These are phyloP conservation scores for Epichloe uncinata DNA, from an alignment of 2,329 filamentous ascomycete genomes.

Conservation along the genomic window DNA sequence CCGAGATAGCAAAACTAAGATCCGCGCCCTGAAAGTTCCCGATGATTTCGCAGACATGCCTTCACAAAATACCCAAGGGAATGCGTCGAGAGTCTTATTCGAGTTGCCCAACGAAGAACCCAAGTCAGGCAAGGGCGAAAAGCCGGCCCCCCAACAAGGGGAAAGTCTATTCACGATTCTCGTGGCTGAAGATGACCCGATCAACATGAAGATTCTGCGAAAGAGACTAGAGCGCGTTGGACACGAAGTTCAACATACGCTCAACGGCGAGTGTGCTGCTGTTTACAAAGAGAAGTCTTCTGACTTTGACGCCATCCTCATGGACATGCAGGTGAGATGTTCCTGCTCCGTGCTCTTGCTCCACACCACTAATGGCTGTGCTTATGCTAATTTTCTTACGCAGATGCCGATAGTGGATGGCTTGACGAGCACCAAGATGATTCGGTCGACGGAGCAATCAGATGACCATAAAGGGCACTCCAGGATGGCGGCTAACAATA, in stretches of 20 bases:
- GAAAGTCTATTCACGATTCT: slow-evolving; percentile 43
- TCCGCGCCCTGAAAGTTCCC: slow-evolving; percentile 34
- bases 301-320: slow-evolving; percentile 66
- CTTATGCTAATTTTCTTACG: background rate
- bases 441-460: slow-evolving; percentile 56
- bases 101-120: slow-evolving; percentile 19
- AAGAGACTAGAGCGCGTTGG: slow-evolving; percentile 68
- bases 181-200: slow-evolving; percentile 77
- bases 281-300: slow-evolving; percentile 50
- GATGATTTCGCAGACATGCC: slow-evolving; percentile 30
- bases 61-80: slow-evolving; percentile 14
- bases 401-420: slow-evolving; percentile 95
- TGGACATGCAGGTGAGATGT: slow-evolving; percentile 78
- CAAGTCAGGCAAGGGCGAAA: slow-evolving; percentile 8
- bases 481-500: slow-evolving; percentile 43
- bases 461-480: slow-evolving; percentile 38
- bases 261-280: slow-evolving; percentile 71
- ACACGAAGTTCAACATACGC: slow-evolving; percentile 56
- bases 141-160: slow-evolving; percentile 9
- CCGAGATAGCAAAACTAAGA: slow-evolving; percentile 29
- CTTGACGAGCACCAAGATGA: slow-evolving; percentile 69
- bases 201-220: slow-evolving; percentile 70
- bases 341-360: background rate
- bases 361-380: background rate
- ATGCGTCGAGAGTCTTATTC: slow-evolving; percentile 24